Base-by-base conservation (phyloP, 2,329 filamentous ascomycete species). In the Claviceps arundinis region DNA sequence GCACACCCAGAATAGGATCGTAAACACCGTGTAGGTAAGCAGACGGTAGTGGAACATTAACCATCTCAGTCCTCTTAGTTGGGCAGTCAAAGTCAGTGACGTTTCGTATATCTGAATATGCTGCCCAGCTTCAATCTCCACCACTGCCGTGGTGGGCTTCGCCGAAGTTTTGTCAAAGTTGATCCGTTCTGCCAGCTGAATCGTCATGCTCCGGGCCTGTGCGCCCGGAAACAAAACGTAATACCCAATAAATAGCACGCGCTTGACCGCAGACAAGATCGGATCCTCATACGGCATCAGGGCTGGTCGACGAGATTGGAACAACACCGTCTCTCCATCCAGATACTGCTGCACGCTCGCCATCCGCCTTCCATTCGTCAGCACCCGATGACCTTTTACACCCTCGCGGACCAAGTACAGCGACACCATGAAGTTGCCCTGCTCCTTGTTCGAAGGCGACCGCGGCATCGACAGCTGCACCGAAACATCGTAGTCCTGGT, bases 401-500 rank as follows among this genome's bases (percentile, higher is more conserved):
- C 41, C 40, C 6, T 53, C 53, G 26, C 74, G 74, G 48, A 87
- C 75, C 50, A 95, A 77, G 55, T 81, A 78, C 16, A 95, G 71
- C 47, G 87, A 84, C 17, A 97, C 72, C 93, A 98, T 98, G 73
- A 96, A 97, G 70, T 97, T 97, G 30, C 93, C 93, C 14, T 79
- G 78, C 2, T 77, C 78, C 22, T 86, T 69, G 61, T 98, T 98
- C 1, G 75, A 68, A 0, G 81, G 82, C 2, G 88, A 93, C 42
- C 84, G 82, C 17, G 93, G 93, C 56, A 98, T 74, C 3, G 79
- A 77, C 37, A 98, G 74, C 22, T 80, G 74, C 1, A 97, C 74
- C 5, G 78, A 76, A 43, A 98, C 77, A 65, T 97, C 89, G 73
- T 98, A 98, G 47, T 83, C 77, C 65, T 96, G 91, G 47, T 80